Percentiles rank a stretch among this genome's conserved stretches.
Evolutionary conservation across 306 rosid species (phyloP).

Genomic region (Pterocarpus santalinus): DNA sequence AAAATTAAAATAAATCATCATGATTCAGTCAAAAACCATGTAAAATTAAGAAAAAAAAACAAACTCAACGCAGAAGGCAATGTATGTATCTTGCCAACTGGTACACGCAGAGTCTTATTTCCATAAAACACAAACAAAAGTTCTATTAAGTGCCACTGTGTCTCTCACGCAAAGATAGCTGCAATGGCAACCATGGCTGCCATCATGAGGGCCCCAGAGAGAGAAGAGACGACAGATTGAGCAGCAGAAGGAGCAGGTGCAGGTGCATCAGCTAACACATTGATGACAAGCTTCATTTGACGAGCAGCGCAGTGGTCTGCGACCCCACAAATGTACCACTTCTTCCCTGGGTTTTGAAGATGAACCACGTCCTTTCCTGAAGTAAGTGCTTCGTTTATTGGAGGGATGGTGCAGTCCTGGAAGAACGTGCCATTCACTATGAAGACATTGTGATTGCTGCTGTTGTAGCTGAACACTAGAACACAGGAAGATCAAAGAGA

Average conservation of each 20-base stretch:
- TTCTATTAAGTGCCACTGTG: not conserved
- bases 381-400: not conserved
- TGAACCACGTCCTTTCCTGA: not conserved
- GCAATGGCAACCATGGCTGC: constrained; percentile 11
- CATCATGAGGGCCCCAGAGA: not conserved
- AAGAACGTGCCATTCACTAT: constrained; percentile 17
- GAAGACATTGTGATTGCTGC: constrained; percentile 14
- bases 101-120: not conserved
- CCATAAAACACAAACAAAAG: not conserved
- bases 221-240: not conserved
- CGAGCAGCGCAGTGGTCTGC: not conserved
- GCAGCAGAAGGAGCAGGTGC: constrained; percentile 40
- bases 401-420: constrained; percentile 2
- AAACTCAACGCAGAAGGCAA: not conserved
- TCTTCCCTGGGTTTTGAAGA: not conserved
- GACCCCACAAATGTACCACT: constrained; percentile 40
- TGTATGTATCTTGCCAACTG: not conserved
- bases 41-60: not conserved
- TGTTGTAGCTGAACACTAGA: constrained; percentile 29
- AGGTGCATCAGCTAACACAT: not conserved
- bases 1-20: constrained; percentile 7
- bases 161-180: constrained; percentile 36
- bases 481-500: too few relatives aligned
- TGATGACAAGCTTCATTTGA: constrained; percentile 37
- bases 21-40: not conserved